Evolutionary conservation across 108 stramenopile species (phyloP), one percentile per base, ranked within the genome.

Genomic region (Cyclotella choctawhatcheeana): DNA sequence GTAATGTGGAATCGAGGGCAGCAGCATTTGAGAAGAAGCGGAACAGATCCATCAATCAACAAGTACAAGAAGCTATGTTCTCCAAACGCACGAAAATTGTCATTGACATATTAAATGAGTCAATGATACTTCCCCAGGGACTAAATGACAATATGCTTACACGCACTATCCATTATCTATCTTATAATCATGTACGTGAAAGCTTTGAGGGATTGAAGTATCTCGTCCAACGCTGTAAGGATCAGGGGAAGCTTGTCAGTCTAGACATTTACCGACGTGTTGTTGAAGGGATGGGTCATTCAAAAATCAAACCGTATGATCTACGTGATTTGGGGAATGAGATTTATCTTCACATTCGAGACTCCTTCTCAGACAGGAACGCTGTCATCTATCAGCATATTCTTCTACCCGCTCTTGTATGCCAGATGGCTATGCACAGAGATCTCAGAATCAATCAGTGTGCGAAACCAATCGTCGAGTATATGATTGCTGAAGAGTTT

Each of bases 381-480:
- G 60, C 26, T 27, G 60, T 53, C 37, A 62, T 71, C 3, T 78
- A 78, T 59, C 69, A 71, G 62, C 67, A 73, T 37, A 51, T 80
- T 47, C 66, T 80, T 30, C 31, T 80, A 33, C 79, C 79, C 17
- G 54, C 59, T 14, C 37, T 80, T 18, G 71, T 54, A 25, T 24
- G 7, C 22, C 47, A 34, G 25, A 21, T 80, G 43, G 40, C 44
- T 20, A 30, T 54, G 14, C 24, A 68, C 40, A 64, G 32, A 54
- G 32, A 73, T 55, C 24, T 2, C 5, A 24, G 16, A 18, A 43
- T 68, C 8, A 68, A 67, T 13, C 6, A 22, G 10, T 62, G 51
- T 52, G 79, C 71, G 4, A 80, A 35, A 43, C 44, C 66, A 21
- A 69, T 80, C 18, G 50, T 80, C 29, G 66, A 80, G 44, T 73